Conservation (phyloP, 2,329 filamentous ascomycete genomes). For the Dothidotthia symphoricarpi region DNA sequence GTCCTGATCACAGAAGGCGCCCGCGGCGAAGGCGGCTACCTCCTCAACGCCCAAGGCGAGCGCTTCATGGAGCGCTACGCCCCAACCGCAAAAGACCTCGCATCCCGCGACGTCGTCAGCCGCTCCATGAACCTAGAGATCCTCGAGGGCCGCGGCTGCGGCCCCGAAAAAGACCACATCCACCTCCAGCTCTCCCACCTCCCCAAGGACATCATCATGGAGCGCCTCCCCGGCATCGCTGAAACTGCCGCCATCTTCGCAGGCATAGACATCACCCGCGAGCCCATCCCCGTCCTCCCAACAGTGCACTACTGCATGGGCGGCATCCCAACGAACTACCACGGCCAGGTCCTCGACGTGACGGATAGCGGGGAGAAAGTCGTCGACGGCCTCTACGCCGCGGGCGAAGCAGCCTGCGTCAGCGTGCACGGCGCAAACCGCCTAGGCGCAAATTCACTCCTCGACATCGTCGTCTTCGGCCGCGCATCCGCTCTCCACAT, state of each 20-base stretch:
- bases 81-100: slow-evolving; percentile 52
- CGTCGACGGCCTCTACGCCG: slow-evolving; percentile 50
- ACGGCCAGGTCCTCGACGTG: slow-evolving; percentile 49
- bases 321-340: slow-evolving; percentile 52
- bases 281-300: slow-evolving; percentile 52
- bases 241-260: slow-evolving; percentile 53
- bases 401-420: slow-evolving; percentile 51
- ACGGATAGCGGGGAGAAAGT: slow-evolving; percentile 40
- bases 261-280: slow-evolving; percentile 50
- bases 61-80: slow-evolving; percentile 55
- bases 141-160: slow-evolving; percentile 47
- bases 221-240: slow-evolving; percentile 51
- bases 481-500: slow-evolving; percentile 48
- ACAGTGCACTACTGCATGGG: slow-evolving; percentile 56
- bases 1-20: slow-evolving; percentile 52
- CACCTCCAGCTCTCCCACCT: slow-evolving; percentile 51
- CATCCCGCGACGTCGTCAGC: slow-evolving; percentile 50
- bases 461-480: slow-evolving; percentile 53
- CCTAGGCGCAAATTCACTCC: slow-evolving; percentile 50
- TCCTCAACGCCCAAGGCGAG: slow-evolving; percentile 51
- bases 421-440: slow-evolving; percentile 52
- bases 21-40: slow-evolving; percentile 51
- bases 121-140: slow-evolving; percentile 53
- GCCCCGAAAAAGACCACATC: slow-evolving; percentile 50
- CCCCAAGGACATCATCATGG: slow-evolving; percentile 48